These are phyloP conservation scores for Nakaseomyces bracarensis DNA, from an alignment of 1,139 yeast genomes.

Conservation along the genomic window DNA sequence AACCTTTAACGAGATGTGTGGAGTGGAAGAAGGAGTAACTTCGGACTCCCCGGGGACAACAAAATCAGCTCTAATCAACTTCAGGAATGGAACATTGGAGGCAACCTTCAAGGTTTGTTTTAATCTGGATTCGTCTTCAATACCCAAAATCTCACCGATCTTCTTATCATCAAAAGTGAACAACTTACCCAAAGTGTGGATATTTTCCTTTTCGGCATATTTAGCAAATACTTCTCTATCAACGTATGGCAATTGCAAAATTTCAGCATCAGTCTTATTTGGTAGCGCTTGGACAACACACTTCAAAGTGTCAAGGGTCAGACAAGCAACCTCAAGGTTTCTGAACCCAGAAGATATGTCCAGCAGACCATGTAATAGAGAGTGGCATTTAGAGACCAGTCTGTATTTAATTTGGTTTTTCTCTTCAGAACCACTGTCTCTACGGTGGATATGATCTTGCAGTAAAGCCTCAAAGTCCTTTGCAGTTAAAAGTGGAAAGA, in stretches of 20 bases:
- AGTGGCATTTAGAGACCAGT: constrained; percentile 57
- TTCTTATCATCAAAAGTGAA: constrained; percentile 49
- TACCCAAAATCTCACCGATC: constrained; percentile 50
- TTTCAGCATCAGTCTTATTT: constrained; percentile 48
- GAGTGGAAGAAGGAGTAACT: constrained; percentile 67
- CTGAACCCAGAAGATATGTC: constrained; percentile 80
- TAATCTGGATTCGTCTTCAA: constrained; percentile 41
- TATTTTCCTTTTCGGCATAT: constrained; percentile 36
- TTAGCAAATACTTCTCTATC: constrained; percentile 33
- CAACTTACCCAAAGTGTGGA: constrained; percentile 60
- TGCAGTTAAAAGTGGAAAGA: constrained; percentile 39
- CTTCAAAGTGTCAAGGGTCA: constrained; percentile 62
- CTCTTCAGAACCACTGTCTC: constrained; percentile 31
- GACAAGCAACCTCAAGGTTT: constrained; percentile 53
- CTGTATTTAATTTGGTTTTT: constrained; percentile 42
- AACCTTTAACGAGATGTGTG: constrained; percentile 69
- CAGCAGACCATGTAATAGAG: constrained; percentile 60
- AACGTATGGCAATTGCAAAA: constrained; percentile 75
- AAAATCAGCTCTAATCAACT: constrained; percentile 64
- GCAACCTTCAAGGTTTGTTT: constrained; percentile 53
- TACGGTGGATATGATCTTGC: constrained; percentile 50
- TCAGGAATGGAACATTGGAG: constrained; percentile 56
- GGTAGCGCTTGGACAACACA: constrained; percentile 74
- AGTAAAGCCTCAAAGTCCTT: constrained; percentile 46
- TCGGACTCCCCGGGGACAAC: constrained; percentile 78